Base-by-base conservation (phyloP, 441 rosid species). In the Lepidium campestre region DNA sequence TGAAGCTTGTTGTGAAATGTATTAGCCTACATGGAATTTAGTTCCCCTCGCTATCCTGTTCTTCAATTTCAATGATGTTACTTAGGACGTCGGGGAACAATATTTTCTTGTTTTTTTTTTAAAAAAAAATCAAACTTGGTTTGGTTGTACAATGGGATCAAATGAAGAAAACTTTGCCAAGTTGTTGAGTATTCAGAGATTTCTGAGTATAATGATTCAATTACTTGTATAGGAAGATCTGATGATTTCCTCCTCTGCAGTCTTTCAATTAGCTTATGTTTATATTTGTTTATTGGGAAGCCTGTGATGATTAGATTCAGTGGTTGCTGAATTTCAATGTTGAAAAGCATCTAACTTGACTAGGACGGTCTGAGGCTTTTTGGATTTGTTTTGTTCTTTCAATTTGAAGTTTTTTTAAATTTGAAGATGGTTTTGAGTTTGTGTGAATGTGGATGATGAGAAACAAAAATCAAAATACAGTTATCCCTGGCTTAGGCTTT, bases 331-430 rank as follows among this genome's bases (percentile, higher is more conserved):
- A 22, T 2, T 48, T 47, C 23, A 47, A 1, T 62, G 77, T 56
- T 48, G 73, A 74, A 40, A 74, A 59, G 47, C 63, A 66, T 73
- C 77, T 73, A 7, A 73, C 27, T 66, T 66, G 77, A 73, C 77
- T 73, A 73, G 77, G 77, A 73, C 77, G 77, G 77, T 73, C 77
- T 73, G 77, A 73, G 77, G 77, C 77, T 66, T 22, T 2, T 1
- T 15, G n/a, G 9, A 2, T 0, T 0, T 2, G 5, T 19, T 6
- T 3, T 1, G 1, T 17, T 11, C 1, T 17, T 34, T 0, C 3
- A 15, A 14, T 6, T 14, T 36, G 5, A 14, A 0, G 10, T 0
- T 7, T 13, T 12, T 36, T 4, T 0, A 27, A 27, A 8, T 3
- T 4, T 1, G 4, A 6, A 0, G 6, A 1, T 12, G 4, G 40